phyloP scores from a whole-genome alignment of 495 filamentous ascomycete genomes.

The Bacidia rubella region DNA sequence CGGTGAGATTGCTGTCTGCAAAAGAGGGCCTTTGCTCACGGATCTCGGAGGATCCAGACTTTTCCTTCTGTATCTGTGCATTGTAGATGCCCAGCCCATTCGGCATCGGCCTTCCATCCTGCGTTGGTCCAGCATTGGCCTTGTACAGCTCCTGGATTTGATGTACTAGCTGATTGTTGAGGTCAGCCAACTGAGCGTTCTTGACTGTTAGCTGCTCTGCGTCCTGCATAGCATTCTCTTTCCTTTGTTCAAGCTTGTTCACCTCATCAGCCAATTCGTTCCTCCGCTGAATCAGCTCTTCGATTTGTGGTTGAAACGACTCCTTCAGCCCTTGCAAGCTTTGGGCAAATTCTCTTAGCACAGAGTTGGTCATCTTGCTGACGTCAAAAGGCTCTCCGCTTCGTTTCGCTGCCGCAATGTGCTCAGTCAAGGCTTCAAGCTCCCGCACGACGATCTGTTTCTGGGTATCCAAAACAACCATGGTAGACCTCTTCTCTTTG shows the following conservation, averaged over 20 bases:
- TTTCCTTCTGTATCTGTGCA: constrained; percentile 52
- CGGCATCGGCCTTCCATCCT: constrained; percentile 33
- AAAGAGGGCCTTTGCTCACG: constrained; percentile 33
- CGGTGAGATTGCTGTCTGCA: constrained; percentile 35
- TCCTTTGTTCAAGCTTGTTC: constrained; percentile 58
- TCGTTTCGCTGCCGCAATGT: constrained; percentile 53
- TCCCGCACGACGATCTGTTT: constrained; percentile 91
- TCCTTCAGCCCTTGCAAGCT: constrained; percentile 78
- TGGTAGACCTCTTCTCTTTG: constrained; percentile 85
- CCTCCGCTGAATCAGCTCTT: constrained; percentile 70
- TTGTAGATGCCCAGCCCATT: constrained; percentile 79
- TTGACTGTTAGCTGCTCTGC: constrained; percentile 87
- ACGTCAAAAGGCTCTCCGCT: constrained; percentile 53
- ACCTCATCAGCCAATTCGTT: constrained; percentile 75
- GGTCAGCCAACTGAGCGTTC: constrained; percentile 82
- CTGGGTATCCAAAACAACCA: constrained; percentile 89
- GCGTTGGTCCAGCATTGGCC: constrained; percentile 46
- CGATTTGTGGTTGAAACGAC: constrained; percentile 60
- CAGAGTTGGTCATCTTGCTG: constrained; percentile 65
- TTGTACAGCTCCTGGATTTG: constrained; percentile 90
- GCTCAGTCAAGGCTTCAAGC: constrained; percentile 73
- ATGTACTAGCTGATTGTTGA: constrained; percentile 90
- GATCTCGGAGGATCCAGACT: constrained; percentile 50
- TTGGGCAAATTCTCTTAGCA: constrained; percentile 77
- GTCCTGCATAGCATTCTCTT: constrained; percentile 85